phyloP scores from a whole-genome alignment of 2,329 filamentous ascomycete species.

The Acarospora socialis region DNA sequence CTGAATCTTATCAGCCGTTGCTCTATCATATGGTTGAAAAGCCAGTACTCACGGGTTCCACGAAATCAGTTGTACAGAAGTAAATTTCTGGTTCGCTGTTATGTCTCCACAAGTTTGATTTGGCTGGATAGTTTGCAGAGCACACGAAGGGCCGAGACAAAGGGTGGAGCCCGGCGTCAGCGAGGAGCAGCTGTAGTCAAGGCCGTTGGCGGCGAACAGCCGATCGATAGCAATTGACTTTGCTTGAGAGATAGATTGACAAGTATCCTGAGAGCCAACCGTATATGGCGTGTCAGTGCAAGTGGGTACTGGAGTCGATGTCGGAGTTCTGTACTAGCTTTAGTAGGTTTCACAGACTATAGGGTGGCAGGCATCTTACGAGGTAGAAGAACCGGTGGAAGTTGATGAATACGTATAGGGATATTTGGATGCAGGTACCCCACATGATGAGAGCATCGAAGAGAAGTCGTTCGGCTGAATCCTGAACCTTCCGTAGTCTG shows the following conservation, averaged over 20 bases:
- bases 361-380: conserved; percentile 1
- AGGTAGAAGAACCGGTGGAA: not conserved
- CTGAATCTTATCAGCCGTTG: not conserved
- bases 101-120: conserved; percentile 7
- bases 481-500: conserved; percentile 6
- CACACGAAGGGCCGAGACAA: conserved; percentile 6
- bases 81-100: conserved; percentile 1
- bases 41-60: conserved; percentile 5
- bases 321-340: not conserved
- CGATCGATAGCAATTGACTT: conserved; percentile 7
- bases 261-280: conserved; percentile 5
- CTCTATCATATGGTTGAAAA: too few species aligned
- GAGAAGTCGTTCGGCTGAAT: conserved; percentile 7
- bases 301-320: not conserved
- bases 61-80: conserved; percentile 3
- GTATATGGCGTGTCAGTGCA: conserved; percentile 5
- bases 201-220: conserved; percentile 3
- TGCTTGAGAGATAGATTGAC: conserved; percentile 6
- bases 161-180: conserved; percentile 2
- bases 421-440: conserved; percentile 3
- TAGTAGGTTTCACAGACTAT: not conserved
- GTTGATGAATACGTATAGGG: conserved; percentile 6
- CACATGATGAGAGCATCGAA: conserved; percentile 6
- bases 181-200: conserved; percentile 7
- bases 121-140: conserved; percentile 3